These are phyloP conservation scores for Exserohilum turcica DNA, from an alignment of 2,329 filamentous ascomycete species.

Conservation along the genomic window DNA sequence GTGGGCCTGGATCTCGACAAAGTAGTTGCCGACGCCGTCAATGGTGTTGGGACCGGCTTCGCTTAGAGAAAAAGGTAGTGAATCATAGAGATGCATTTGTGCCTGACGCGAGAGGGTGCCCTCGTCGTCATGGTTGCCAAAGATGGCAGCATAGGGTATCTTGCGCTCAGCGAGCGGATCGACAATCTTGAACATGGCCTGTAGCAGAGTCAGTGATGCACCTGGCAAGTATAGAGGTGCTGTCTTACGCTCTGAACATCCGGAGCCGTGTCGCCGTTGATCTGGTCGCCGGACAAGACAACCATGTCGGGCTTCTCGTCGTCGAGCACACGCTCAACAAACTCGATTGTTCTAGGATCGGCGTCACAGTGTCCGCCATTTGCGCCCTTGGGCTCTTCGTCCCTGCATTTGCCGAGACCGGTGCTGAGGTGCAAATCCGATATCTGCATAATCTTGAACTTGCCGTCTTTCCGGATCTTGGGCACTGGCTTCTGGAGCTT, in stretches of 20 bases:
- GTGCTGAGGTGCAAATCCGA: constrained; percentile 95
- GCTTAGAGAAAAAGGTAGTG: constrained; percentile 88
- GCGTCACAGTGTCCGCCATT: constrained; percentile 84
- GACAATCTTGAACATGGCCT: constrained; percentile 92
- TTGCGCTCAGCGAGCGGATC: constrained; percentile 82
- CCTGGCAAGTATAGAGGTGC: background rate
- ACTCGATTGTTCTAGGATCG: constrained; percentile 88
- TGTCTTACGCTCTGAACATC: constrained; percentile 79
- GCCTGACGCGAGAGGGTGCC: constrained; percentile 74
- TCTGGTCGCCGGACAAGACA: constrained; percentile 89
- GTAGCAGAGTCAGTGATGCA: constrained; percentile 20
- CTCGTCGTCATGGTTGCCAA: constrained; percentile 98
- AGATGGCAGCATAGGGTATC: constrained; percentile 91
- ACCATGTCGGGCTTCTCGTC: constrained; percentile 94
- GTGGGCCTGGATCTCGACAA: constrained; percentile 84
- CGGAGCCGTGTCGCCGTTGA: constrained; percentile 90
- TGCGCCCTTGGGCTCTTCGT: constrained; percentile 76
- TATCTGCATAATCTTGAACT: constrained; percentile 96
- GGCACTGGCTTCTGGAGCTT: constrained; percentile 72
- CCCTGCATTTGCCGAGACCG: constrained; percentile 81
- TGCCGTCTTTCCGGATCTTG: constrained; percentile 83
- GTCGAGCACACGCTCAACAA: constrained; percentile 80
- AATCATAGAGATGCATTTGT: constrained; percentile 85
- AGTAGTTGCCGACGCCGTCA: constrained; percentile 93
- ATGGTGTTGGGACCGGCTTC: constrained; percentile 79